Evolutionary conservation across 805 yeast species (phyloP).

Genomic region (Wickerhamiella azyma): DNA sequence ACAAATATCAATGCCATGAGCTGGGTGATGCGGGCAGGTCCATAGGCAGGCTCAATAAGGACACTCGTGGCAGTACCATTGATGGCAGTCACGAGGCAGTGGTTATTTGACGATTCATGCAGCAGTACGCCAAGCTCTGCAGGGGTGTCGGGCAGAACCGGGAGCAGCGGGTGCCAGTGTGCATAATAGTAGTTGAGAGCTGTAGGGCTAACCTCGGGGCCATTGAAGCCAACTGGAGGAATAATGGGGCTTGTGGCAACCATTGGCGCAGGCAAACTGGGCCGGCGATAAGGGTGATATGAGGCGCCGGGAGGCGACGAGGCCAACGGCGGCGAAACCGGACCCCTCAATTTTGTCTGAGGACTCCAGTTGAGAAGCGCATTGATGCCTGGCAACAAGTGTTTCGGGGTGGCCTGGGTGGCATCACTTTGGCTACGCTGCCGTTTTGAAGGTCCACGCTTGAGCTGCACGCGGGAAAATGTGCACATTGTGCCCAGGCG

Average conservation of each 20-base stretch:
- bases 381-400: slow-evolving; percentile 12
- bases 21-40: slow-evolving; percentile 19
- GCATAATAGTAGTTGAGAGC: slow-evolving; percentile 27
- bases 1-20: slow-evolving; percentile 25
- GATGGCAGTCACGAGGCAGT: slow-evolving; percentile 17
- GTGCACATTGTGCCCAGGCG: slow-evolving; percentile 40
- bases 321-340: slow-evolving; percentile 1
- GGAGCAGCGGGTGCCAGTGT: slow-evolving; percentile 28
- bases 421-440: slow-evolving; percentile 14
- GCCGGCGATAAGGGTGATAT: slow-evolving; percentile 4
- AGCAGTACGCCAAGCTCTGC: slow-evolving; percentile 23
- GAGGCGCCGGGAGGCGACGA: slow-evolving; percentile 2
- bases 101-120: slow-evolving; percentile 5
- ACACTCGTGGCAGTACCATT: slow-evolving; percentile 15
- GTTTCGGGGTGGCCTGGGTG: not conserved
- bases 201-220: slow-evolving; percentile 15
- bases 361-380: slow-evolving; percentile 12
- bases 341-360: not conserved
- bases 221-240: not conserved
- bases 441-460: slow-evolving; percentile 51
- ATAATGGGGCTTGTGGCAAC: not conserved
- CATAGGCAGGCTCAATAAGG: slow-evolving; percentile 9
- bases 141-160: slow-evolving; percentile 27
- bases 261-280: slow-evolving; percentile 4
- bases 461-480: slow-evolving; percentile 43